Evolutionary conservation across 2,329 filamentous ascomycete species (phyloP), one percentile per base, ranked within the genome.

Genomic region (Neocucurbitaria cava): DNA sequence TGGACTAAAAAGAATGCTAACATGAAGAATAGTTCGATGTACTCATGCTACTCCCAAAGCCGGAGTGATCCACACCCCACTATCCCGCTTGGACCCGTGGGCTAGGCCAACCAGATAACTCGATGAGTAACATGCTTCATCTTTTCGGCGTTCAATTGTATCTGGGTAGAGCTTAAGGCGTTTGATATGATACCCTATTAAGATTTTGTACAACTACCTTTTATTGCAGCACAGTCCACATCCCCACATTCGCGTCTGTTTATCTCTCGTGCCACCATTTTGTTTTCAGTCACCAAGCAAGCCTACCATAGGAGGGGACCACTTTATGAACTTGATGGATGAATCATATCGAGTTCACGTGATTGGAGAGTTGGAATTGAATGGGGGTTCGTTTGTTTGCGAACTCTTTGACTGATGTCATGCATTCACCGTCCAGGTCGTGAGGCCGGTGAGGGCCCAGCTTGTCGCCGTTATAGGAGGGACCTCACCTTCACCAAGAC

Each of bases 1-100:
- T 18, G 17, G 21, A 1, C 15, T 24, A 10, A n/a, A 41, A 45
- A 24, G 24, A 24, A 31, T 46, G 26, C 59, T 64, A 54, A 64
- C 28, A 39, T 23, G n/a, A n/a, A 10, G 18, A 11, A 30, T 36
- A 66, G 66, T 44, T 65, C 67, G 5, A 70, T 69, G 68, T 70
- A 70, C 35, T 70, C 65, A 11, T 71, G 69, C 43, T 72, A 72
- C 42, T 46, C 62, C 9, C 68, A 70, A 49, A 63, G 64, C 24
- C 50, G 43, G 15, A 60, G 54, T 18, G 46, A 53, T 10, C 67
- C 66, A 13, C 47, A 39, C 31, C 67, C 69, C 13, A 64, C 62
- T 4, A 55, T 70, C 8, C 67, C 68, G 9, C 50, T 70, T 13
- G 60, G 49, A 5, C 64, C 58, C 45, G 58, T 68, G 7, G 45